Base-by-base conservation (phyloP, 2,329 filamentous ascomycete species). In the Scorias spongiosa region DNA sequence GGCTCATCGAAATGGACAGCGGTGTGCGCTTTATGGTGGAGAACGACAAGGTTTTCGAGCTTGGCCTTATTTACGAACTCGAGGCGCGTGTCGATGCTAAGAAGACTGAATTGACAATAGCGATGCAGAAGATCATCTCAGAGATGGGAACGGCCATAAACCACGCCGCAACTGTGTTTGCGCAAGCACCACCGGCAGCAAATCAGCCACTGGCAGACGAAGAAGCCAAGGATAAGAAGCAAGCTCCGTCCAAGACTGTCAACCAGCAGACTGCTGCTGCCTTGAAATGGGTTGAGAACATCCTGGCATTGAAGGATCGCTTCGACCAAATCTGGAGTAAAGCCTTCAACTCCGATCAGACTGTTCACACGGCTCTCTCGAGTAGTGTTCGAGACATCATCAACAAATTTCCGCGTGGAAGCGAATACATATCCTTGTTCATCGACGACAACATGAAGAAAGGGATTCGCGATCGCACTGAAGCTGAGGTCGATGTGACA, bases 371-470 rank as follows among this genome's bases (percentile, higher is more conserved):
- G 1, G 80, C 85, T 0, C 70, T 96, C 20, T 88, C 85, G 1
- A 81, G 81, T 57, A 93, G 87, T 57, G 94, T 95, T 54, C 75
- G 84, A 1, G 82, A 93, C 12, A 93, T 96, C 55, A 94, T 98
- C 70, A 96, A 95, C 60, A 66, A 78, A 0, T 95, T 94, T 57
- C 63, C 69, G 11, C 79, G 88, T 49, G 82, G 83, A 53, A 85
- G 89, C 1, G 91, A 98, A 58, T 94, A 86, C 58, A 81, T 96
- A 5, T 98, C 91, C 0, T 72, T 98, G 0, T 98, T 93, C 64
- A 93, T 98, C 46, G 91, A 98, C 55, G 89, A 96, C 55, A 93
- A 88, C 57, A 75, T 98, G 56, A 94, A 93, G 66, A 84, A 89
- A 54, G 88, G 88, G 3, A 84, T 94, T 61, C 88, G 87, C 58